Evolutionary conservation across 73 alveolate species (phyloP), one percentile per base, ranked within the genome.

Genomic region (Paramecium octaurelia): DNA sequence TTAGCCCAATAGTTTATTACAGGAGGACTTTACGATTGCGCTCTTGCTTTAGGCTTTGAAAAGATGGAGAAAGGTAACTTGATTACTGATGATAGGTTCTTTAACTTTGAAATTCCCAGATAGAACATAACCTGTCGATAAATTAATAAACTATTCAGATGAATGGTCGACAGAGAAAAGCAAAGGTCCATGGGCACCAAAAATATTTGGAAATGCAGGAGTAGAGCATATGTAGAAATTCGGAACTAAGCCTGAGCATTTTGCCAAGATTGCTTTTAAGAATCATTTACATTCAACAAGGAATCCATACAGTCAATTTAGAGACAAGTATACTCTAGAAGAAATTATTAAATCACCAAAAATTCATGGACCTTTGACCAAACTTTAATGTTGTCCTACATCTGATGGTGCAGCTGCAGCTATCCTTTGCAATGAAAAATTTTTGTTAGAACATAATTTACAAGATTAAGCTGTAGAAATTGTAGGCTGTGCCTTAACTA

Each of bases 341-440:
- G 93, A 96, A 85, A 94, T 96, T 48, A 54, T 60, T 90, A 89
- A 93, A 70, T 92, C 97, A 11, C 96, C 96, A 11, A 58, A 43
- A 57, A 89, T 96, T 43, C 95, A 95, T 75, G 91, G 89, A 8
- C 98, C 98, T 9, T 50, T 96, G 42, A 96, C 97, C 48, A 96
- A 96, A 76, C 95, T 96, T 68, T 76, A 91, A 64, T 96, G 99
- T 93, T 96, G 98, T 92, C 99, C 99, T 8, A 96, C 99, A 29
- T 92, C 97, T 85, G 97, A 96, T 89, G 99, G 99, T 34, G 97
- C 99, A 20, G 99, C 95, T n/a, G 93, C 96, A 86, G 98, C 98
- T 2, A 94, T 96, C 40, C 31, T 96, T 31, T 77, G 95, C 83
- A 86, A 86, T 84, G 98, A 96, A 73, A 93, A 87, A 3, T 96